A percentile compares a stretch with the other conserved stretches of the same genome.
phyloP scores from a whole-genome alignment of 306 rosid genomes.

The Pyrus betulifolia region DNA sequence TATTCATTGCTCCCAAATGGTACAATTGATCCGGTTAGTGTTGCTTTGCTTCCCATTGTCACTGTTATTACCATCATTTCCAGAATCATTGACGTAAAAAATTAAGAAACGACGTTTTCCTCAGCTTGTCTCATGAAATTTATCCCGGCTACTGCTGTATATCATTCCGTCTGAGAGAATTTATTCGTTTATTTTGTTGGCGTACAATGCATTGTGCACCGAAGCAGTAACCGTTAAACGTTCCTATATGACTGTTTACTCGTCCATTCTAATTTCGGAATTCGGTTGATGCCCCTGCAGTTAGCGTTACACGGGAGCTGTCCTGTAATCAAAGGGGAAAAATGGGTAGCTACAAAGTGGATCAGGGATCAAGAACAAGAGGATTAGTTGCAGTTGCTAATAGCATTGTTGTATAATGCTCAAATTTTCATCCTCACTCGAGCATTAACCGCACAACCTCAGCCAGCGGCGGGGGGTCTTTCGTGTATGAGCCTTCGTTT shows the following conservation, averaged over 20 bases:
- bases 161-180: not conserved
- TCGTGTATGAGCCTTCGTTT: not conserved
- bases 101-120: not conserved
- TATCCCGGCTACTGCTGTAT: not conserved
- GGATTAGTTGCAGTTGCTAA: constrained; percentile 16
- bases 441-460: not conserved
- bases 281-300: constrained; percentile 42
- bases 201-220: not conserved
- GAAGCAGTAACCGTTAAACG: not conserved
- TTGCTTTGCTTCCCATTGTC: not conserved
- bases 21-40: constrained; percentile 77
- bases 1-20: constrained; percentile 67
- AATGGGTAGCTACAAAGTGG: constrained; percentile 97
- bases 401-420: not conserved
- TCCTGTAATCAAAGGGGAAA: constrained; percentile 72
- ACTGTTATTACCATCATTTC: not conserved
- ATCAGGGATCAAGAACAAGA: constrained; percentile 51
- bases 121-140: not conserved
- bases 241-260: not conserved
- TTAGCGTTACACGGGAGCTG: constrained; percentile 87
- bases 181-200: not conserved
- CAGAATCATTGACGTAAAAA: not conserved
- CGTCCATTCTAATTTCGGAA: not conserved
- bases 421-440: not conserved
- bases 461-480: not conserved